These are phyloP conservation scores for Massariosphaeria phaeospora DNA, from an alignment of 495 filamentous ascomycete genomes.

Conservation along the genomic window DNA sequence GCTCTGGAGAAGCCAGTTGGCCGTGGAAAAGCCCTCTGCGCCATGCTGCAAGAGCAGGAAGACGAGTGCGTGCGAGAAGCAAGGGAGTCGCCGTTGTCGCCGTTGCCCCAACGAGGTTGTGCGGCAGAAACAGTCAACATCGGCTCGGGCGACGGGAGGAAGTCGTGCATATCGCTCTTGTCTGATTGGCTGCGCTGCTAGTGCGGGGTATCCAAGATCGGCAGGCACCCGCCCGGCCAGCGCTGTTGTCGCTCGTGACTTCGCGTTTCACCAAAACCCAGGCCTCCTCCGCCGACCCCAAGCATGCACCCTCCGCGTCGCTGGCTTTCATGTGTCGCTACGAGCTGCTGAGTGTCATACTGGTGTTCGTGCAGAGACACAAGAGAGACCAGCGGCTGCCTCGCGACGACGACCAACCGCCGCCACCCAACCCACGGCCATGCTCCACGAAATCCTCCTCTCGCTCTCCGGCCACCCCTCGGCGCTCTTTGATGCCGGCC, in stretches of 20 bases:
- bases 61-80: background rate
- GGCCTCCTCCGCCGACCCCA: background rate
- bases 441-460: conserved; percentile 97
- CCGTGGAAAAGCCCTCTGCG: background rate
- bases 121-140: background rate
- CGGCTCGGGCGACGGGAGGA: background rate
- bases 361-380: conserved; percentile 16
- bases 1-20: conserved; percentile 1
- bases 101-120: background rate
- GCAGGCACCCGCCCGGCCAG: background rate
- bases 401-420: background rate
- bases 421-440: conserved; percentile 38
- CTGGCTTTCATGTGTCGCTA: conserved; percentile 26
- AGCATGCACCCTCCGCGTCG: background rate
- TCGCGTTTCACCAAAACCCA: conserved; percentile 7
- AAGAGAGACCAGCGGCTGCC: background rate
- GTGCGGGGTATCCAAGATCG: background rate
- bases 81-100: background rate
- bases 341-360: conserved; percentile 24
- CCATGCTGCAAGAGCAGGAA: conserved; percentile 1
- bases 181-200: background rate
- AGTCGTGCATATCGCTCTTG: background rate
- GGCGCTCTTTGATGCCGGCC: conserved; percentile 57
- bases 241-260: conserved; percentile 9
- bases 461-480: conserved; percentile 91